Base-by-base conservation (phyloP, 2,329 filamentous ascomycete genomes). In the Pestalotiopsis sp. region DNA sequence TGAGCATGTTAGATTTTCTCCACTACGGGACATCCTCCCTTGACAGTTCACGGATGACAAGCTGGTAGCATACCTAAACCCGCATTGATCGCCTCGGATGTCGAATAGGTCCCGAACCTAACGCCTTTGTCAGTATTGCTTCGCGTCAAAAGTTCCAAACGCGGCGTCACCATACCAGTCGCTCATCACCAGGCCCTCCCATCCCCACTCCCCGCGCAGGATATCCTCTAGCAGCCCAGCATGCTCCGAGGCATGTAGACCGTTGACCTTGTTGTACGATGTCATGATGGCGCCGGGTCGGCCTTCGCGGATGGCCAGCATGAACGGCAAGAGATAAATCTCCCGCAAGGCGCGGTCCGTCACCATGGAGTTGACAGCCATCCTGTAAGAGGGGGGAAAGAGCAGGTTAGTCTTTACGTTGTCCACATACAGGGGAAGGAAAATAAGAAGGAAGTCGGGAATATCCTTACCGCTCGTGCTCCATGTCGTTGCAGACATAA, bases 401-500 rank as follows among this genome's bases (percentile, higher is more conserved):
- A n/a, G 9, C 12, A 57, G n/a, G 23, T n/a, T 20, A 57, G n/a
- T 6, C 23, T n/a, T n/a, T 7, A 25, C n/a, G 23, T 57, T 9
- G 9, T 4, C 23, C 17, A 9, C 12, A 6, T 9, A n/a, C 11
- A 12, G n/a, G 52, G n/a, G 3, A 57, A 3, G 3, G 52, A 57
- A n/a, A n/a, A 20, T 23, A 57, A 9, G 39, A 2, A 41, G 4
- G 13, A 41, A 41, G 13, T 1, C 4, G 9, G 39, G 13, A 41
- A 0, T 88, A 85, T 11, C 82, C 83, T 78, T 86, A 86, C n/a
- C 87, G 83, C 75, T 83, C 84, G 72, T 88, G 85, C 75, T 90
- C 87, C 73, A 88, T 86, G 72, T 89, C 87, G 70, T 90, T 90
- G 78, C 86, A 88, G 25, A 89, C 83, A 75, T 89, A 89, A 75